Percentiles rank a stretch among this genome's conserved stretches.
phyloP scores from a whole-genome alignment of 2,329 filamentous ascomycete genomes.

The Ascochyta pisi region DNA sequence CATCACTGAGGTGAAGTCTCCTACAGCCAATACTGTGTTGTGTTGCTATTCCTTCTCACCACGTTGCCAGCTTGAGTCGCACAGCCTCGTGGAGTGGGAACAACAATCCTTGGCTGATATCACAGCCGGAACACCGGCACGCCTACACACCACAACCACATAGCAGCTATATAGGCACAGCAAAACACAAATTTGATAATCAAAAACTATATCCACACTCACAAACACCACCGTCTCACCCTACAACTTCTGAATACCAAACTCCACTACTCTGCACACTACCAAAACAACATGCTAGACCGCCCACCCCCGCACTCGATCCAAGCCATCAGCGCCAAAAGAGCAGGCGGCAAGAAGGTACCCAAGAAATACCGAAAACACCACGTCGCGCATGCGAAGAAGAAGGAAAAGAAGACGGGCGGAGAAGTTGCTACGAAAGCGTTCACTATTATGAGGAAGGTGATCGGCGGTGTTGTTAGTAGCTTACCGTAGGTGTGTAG shows the following conservation, averaged over 20 bases:
- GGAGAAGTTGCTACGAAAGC: conserved; percentile 14
- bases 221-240: too few relatives aligned
- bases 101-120: conserved; percentile 5
- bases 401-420: conserved; percentile 12
- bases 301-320: conserved; percentile 25
- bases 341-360: conserved; percentile 24
- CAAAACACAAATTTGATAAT: background rate
- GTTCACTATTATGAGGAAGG: background rate
- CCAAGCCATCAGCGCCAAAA: conserved; percentile 23
- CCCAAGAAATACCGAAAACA: conserved; percentile 29
- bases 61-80: background rate
- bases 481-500: background rate
- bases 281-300: background rate
- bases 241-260: background rate
- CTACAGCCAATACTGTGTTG: too few relatives aligned
- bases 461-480: background rate
- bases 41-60: background rate
- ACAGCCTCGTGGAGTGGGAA: background rate
- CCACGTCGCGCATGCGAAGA: conserved; percentile 8
- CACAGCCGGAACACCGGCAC: conserved; percentile 7
- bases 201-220: background rate
- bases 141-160: background rate
- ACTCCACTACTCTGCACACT: background rate
- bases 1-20: background rate
- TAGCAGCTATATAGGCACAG: background rate